Evolutionary conservation across 2,329 filamentous ascomycete genomes (phyloP).

Genomic region (Tolypocladium amazonense): DNA sequence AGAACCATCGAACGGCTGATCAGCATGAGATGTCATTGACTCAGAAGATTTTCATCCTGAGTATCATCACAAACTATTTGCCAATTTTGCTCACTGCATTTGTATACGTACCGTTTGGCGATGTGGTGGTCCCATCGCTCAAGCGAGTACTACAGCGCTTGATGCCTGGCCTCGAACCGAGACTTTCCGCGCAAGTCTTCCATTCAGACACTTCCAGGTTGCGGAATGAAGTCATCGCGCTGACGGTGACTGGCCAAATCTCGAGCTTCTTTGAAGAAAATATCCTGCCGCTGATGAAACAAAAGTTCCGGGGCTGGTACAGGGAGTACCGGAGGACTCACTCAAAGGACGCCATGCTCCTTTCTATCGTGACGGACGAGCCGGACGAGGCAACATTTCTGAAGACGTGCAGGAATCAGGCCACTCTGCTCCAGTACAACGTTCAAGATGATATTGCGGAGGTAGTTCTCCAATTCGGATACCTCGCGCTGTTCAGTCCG

Average conservation of each 20-base stretch:
- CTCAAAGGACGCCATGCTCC: slow-evolving; percentile 31
- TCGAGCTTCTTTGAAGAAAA: slow-evolving; percentile 64
- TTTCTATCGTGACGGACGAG: slow-evolving; percentile 40
- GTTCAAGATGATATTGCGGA: slow-evolving; percentile 64
- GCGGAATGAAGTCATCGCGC: slow-evolving; percentile 63
- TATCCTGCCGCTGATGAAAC: slow-evolving; percentile 57
- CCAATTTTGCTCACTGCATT: slow-evolving; percentile 69
- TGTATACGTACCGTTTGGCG: slow-evolving; percentile 67
- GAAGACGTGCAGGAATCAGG: slow-evolving; percentile 52
- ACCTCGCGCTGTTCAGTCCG: slow-evolving; percentile 61
- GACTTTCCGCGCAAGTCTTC: slow-evolving; percentile 47
- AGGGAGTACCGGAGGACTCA: slow-evolving; percentile 23
- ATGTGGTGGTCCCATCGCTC: slow-evolving; percentile 55
- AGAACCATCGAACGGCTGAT: slow-evolving; percentile 65
- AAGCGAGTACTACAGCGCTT: slow-evolving; percentile 48
- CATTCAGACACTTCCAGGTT: slow-evolving; percentile 55
- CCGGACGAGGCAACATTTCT: slow-evolving; percentile 56
- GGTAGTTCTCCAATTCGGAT: slow-evolving; percentile 65
- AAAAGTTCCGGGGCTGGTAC: slow-evolving; percentile 39
- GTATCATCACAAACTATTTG: slow-evolving; percentile 72
- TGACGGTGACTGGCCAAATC: slow-evolving; percentile 63
- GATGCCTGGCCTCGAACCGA: slow-evolving; percentile 25
- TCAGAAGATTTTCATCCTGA: slow-evolving; percentile 65
- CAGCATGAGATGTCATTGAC: slow-evolving; percentile 59
- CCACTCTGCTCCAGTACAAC: slow-evolving; percentile 58